These are phyloP conservation scores for Termitomyces eurrhizus DNA, from an alignment of 768 basidiomycete species.

Conservation along the genomic window DNA sequence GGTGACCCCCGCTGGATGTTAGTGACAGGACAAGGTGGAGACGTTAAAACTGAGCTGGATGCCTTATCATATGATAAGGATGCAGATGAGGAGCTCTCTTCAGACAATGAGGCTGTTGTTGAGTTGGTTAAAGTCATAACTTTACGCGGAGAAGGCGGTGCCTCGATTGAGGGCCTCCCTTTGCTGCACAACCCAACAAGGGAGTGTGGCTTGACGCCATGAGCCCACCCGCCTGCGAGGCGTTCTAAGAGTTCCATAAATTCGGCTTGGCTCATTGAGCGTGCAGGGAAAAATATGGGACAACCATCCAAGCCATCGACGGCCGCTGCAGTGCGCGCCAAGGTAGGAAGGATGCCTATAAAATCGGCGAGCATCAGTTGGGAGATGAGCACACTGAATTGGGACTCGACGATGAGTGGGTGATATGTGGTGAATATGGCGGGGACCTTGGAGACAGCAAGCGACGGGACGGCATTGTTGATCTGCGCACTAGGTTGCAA, in stretches of 20 bases:
- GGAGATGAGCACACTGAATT: slow-evolving; percentile 75
- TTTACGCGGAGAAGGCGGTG: slow-evolving; percentile 6
- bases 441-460: slow-evolving; percentile 40
- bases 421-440: slow-evolving; percentile 86
- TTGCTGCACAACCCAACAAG: slow-evolving; percentile 24
- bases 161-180: slow-evolving; percentile 10
- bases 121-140: slow-evolving; percentile 2
- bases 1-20: slow-evolving; percentile 4
- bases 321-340: slow-evolving; percentile 60
- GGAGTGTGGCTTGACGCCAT: slow-evolving; percentile 60
- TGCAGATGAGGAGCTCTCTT: slow-evolving; percentile 18
- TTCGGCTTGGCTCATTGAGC: slow-evolving; percentile 89
- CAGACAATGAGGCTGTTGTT: slow-evolving; percentile 6
- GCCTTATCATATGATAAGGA: slow-evolving; percentile 17
- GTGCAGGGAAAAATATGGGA: slow-evolving; percentile 81
- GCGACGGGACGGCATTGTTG: slow-evolving; percentile 19
- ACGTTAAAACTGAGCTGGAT: slow-evolving; percentile 9
- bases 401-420: slow-evolving; percentile 83
- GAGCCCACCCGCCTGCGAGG: slow-evolving; percentile 71
- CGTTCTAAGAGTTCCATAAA: slow-evolving; percentile 84
- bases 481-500: slow-evolving; percentile 57
- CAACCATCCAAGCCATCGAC: slow-evolving; percentile 86
- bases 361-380: slow-evolving; percentile 79
- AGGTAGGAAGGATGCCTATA: slow-evolving; percentile 53
- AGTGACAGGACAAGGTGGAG: slow-evolving; percentile 8